Conservation (phyloP, 345 rosid genomes). For the Gynandropsis gynandra region DNA sequence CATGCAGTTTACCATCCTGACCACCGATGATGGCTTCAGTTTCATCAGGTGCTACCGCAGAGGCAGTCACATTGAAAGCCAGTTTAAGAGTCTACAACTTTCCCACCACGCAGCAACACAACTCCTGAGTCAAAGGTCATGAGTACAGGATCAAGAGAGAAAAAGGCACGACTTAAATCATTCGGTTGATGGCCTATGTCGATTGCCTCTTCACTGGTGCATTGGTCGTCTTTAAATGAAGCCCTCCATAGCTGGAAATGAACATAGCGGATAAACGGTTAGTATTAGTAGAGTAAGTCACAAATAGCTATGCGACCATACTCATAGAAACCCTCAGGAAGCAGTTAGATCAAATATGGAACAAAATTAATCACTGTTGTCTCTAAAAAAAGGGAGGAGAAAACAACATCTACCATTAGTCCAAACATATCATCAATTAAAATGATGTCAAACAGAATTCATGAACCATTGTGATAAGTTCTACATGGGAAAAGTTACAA, state of each 20-base stretch:
- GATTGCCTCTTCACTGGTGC: conserved; percentile 52
- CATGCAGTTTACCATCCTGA: conserved; percentile 72
- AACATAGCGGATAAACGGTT: conserved; percentile 11
- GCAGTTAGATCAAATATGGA: not conserved
- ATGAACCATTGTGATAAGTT: conserved; percentile 10
- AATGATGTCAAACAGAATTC: no score
- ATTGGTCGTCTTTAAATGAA: conserved; percentile 57
- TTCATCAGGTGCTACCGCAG: conserved; percentile 82
- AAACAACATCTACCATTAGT: conserved; percentile 5
- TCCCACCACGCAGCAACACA: conserved; percentile 61
- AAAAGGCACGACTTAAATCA: conserved; percentile 72
- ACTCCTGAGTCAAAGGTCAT: conserved; percentile 70
- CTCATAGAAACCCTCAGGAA: not conserved
- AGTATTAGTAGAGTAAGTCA: conserved; percentile 12
- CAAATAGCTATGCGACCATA: not conserved
- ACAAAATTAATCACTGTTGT: conserved; percentile 1
- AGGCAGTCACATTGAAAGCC: conserved; percentile 75
- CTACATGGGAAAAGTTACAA: not conserved
- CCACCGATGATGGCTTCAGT: conserved; percentile 79
- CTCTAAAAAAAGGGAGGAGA: no score
- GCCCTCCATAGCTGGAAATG: conserved; percentile 66
- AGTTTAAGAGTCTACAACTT: conserved; percentile 59
- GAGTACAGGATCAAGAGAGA: conserved; percentile 59
- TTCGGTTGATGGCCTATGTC: conserved; percentile 85
- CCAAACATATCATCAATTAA: no score